Base-by-base conservation (phyloP, 1,284 basidiomycete genomes). In the Boletellus deceptivus region DNA sequence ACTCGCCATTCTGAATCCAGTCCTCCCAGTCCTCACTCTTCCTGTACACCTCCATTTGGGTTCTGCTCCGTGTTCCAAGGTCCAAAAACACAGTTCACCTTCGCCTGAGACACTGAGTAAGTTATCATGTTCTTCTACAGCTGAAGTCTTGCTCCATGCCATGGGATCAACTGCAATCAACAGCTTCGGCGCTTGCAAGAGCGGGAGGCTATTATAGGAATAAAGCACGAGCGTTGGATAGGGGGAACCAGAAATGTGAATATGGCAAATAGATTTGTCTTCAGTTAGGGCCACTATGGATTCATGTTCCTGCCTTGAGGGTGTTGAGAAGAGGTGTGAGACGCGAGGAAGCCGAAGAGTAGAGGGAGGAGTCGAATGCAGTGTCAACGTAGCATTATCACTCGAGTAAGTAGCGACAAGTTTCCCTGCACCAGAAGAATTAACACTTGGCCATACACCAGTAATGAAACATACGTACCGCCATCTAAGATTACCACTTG, bases 151-250 rank as follows among this genome's bases (percentile, higher is more conserved):
- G 60, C 83, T 75, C 92, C 92, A 93, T 11, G 86, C 89, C 93
- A 94, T 94, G 0, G 92, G 91, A 67, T 95, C 92, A 4, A 95
- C 90, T 6, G 89, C 88, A 11, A 93, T 64, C 29, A 91, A 83
- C 50, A 83, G 71, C 46, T 71, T 76, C 2, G 82, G 78, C 4
- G 74, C 70, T 37, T 65, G 65, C 1, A 72, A 55, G 10, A 84
- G 70, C 2, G 85, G 83, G 5, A 87, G 70, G 36, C 59, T 66
- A 29, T 72, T 72, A 46, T 75, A 71, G 10, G 77, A 76, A 44
- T 73, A 61, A 3, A 84, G 57, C 14, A 55, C 52, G 6, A 82
- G 68, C 1, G 67, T 64, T 16, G 73, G 57, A 61, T 62, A 50
- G 55, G 63, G 60, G 46, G 58, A 55, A 31, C 51, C 52, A 43